Base-by-base conservation (phyloP, 2,329 filamentous ascomycete genomes). In the Pyricularia sp. region DNA sequence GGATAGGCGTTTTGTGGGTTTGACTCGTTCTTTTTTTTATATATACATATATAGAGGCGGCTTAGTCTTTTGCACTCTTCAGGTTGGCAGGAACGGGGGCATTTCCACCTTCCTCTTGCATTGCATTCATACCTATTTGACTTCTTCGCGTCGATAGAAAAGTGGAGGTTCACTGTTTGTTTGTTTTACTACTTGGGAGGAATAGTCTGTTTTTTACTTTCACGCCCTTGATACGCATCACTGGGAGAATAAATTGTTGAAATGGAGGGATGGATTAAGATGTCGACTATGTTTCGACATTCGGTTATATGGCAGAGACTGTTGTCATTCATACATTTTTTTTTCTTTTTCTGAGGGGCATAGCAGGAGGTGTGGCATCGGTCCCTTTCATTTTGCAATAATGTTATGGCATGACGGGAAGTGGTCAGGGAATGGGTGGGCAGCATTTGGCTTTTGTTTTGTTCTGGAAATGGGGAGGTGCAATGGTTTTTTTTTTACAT, bases 91-190 rank as follows among this genome's bases (percentile, higher is more conserved):
- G 22, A 57, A 57, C 22, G 53, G 53, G 9, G 53, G 53, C 53
- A 57, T 57, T 13, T 57, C 22, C 19, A 28, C 19, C 22, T 53
- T 70, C 33, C 33, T 35, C 76, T 66, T 73, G 73, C 66, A 75
- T 74, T 67, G 71, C 64, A 69, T 62, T 12, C n/a, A 61, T 49
- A 49, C 49, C 53, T 59, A 61, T 63, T 53, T 31, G 19, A 26
- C 53, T 57, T 26, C n/a, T 26, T 55, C 49, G 10, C 7, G 5
- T 57, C 8, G 53, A 57, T 57, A 57, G 53, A 57, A 28, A 24
- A 24, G 22, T 19, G 24, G 24, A 28, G 53, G 53, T 57, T 57
- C 19, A 49, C 7, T 49, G 40, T 49, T 57, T 28, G n/a, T 57
- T 26, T 57, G 53, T 57, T 57, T 24, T 26, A 57, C 53, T 24